phyloP scores from a whole-genome alignment of 257 asterid species.

The Anisodus tanguticus region DNA sequence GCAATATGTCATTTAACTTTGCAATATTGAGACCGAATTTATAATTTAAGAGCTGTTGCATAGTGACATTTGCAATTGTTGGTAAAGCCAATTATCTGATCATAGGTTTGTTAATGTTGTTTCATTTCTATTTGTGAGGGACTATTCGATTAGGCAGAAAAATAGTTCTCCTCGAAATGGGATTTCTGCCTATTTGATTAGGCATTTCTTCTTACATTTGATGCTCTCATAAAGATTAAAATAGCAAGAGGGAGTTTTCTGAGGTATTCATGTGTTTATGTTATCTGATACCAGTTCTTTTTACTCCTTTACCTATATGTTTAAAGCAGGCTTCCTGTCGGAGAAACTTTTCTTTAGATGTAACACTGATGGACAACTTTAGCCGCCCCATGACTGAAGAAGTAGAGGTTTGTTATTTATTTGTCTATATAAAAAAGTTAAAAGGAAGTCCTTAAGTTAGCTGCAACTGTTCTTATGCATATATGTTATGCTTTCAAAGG shows the following conservation, averaged over 20 bases:
- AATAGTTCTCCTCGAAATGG: neutral
- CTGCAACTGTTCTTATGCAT: slow-evolving; percentile 28
- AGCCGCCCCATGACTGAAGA: slow-evolving; percentile 63
- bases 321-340: slow-evolving; percentile 83
- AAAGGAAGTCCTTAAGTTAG: slow-evolving; percentile 16
- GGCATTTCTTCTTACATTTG: neutral
- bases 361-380: slow-evolving; percentile 61
- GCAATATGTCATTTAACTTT: slow-evolving; percentile 15
- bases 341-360: slow-evolving; percentile 79
- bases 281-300: slow-evolving; percentile 6
- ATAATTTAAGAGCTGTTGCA: neutral
- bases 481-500: slow-evolving; percentile 52
- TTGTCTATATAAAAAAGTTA: neutral
- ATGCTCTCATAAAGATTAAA: slow-evolving; percentile 3
- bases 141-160: neutral
- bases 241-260: slow-evolving; percentile 5
- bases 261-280: neutral
- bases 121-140: neutral
- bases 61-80: neutral
- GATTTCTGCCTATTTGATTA: neutral
- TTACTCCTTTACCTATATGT: slow-evolving; percentile 29
- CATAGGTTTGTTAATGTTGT: neutral
- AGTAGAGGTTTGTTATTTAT: slow-evolving; percentile 57
- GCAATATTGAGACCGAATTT: neutral
- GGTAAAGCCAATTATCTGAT: neutral